These are phyloP conservation scores for Hypoxylon sp. DNA, from an alignment of 2,329 filamentous ascomycete genomes.

Conservation along the genomic window DNA sequence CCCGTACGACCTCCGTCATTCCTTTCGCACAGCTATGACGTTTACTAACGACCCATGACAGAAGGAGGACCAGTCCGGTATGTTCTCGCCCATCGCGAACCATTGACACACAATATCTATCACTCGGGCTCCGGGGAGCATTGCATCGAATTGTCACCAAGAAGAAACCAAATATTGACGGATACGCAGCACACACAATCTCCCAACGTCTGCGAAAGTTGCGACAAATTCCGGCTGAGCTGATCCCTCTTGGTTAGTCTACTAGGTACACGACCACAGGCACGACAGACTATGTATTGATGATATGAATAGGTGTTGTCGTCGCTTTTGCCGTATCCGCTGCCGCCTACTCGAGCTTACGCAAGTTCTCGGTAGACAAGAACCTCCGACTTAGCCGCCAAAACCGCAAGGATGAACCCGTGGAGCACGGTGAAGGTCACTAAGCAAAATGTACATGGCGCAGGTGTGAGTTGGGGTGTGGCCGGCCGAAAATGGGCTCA, in stretches of 20 bases:
- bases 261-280: constrained; percentile 50
- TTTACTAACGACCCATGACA: constrained; percentile 60
- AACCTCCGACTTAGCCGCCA: constrained; percentile 89
- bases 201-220: constrained; percentile 93
- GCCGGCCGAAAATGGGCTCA: constrained; percentile 31
- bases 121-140: constrained; percentile 13
- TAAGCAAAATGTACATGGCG: constrained; percentile 47
- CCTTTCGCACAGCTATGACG: constrained; percentile 53
- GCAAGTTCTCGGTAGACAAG: constrained; percentile 91
- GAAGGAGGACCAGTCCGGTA: constrained; percentile 79
- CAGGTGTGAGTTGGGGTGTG: constrained; percentile 38
- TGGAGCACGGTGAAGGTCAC: constrained; percentile 59
- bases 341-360: constrained; percentile 83
- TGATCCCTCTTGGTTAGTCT: constrained; percentile 90
- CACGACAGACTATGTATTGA: constrained; percentile 24
- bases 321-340: constrained; percentile 86
- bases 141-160: constrained; percentile 2
- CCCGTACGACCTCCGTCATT: constrained; percentile 71
- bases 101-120: constrained; percentile 40
- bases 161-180: constrained; percentile 37
- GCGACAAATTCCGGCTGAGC: constrained; percentile 91
- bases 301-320: constrained; percentile 77
- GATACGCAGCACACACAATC: constrained; percentile 85
- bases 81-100: constrained; percentile 56
- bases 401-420: constrained; percentile 60